A percentile compares a stretch with the other conserved stretches of the same genome.
Conservation (phyloP, 164 flowering plant genomes). For the Hamamelis virginiana region DNA sequence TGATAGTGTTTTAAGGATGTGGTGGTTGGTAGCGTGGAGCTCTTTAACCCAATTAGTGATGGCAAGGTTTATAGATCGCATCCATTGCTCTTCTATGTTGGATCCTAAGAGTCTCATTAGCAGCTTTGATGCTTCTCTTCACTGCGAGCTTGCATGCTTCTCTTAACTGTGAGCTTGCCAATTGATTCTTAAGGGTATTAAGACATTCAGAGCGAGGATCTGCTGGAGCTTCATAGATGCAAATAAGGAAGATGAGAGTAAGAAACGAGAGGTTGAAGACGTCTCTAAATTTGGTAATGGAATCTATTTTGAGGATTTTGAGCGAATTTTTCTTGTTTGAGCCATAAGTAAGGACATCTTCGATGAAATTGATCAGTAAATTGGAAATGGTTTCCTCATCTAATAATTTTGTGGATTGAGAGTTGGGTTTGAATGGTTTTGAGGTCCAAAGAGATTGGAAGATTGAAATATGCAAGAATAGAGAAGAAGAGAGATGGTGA, state of each 20-base stretch:
- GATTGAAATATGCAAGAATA: slow-evolving; percentile 52
- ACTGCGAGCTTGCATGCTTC: too few species aligned
- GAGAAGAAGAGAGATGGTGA: slow-evolving; percentile 42
- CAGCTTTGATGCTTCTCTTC: slow-evolving; percentile 50
- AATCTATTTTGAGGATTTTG: slow-evolving; percentile 34
- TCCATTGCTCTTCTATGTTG: slow-evolving; percentile 82
- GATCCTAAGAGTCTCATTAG: slow-evolving; percentile 77
- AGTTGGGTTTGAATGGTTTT: slow-evolving; percentile 35
- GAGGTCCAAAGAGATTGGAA: slow-evolving; percentile 81
- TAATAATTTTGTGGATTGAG: slow-evolving; percentile 22
- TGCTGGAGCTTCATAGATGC: slow-evolving; percentile 81
- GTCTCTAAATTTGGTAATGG: slow-evolving; percentile 35
- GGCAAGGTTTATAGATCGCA: slow-evolving; percentile 80
- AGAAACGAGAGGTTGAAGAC: slow-evolving; percentile 61
- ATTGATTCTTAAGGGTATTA: slow-evolving; percentile 37
- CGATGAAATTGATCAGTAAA: slow-evolving; percentile 47
- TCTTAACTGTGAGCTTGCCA: slow-evolving; percentile 39
- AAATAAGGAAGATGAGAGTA: slow-evolving; percentile 55
- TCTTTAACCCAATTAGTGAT: slow-evolving; percentile 77
- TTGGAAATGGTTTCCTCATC: slow-evolving; percentile 33
- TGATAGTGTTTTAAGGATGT: slow-evolving; percentile 41
- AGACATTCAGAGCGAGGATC: slow-evolving; percentile 59
- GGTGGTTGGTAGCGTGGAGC: slow-evolving; percentile 27
- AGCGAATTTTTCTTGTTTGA: slow-evolving; percentile 31
- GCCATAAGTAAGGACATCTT: slow-evolving; percentile 53